These are phyloP conservation scores for Paecilomyces variotii DNA, from an alignment of 2,329 filamentous ascomycete genomes.

Conservation along the genomic window DNA sequence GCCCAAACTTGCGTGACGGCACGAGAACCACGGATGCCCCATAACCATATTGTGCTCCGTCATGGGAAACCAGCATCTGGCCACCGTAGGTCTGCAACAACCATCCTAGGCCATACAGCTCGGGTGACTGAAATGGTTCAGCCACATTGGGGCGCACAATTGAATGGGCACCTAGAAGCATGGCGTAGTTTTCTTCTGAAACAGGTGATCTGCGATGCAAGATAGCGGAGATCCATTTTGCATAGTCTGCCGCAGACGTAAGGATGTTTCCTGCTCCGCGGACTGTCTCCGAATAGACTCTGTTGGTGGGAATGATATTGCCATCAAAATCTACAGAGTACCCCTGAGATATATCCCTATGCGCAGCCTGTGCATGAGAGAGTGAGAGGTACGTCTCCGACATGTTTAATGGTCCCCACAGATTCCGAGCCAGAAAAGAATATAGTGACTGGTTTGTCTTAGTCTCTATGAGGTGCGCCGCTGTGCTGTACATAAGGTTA, in stretches of 20 bases:
- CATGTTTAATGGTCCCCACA: slow-evolving; percentile 39
- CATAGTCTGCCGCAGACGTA: slow-evolving; percentile 31
- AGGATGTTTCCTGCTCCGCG: slow-evolving; percentile 14
- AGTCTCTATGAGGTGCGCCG: slow-evolving; percentile 40
- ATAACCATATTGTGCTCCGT: slow-evolving; percentile 7
- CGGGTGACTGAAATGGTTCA: slow-evolving; percentile 1
- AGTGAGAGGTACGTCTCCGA: slow-evolving; percentile 28
- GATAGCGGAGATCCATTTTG: slow-evolving; percentile 44
- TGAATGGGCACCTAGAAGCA: slow-evolving; percentile 3
- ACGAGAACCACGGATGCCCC: slow-evolving; percentile 6
- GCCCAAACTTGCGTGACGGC: slow-evolving; percentile 5
- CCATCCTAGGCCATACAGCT: slow-evolving; percentile 8
- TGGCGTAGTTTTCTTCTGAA: slow-evolving; percentile 5
- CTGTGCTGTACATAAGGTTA: slow-evolving; percentile 46
- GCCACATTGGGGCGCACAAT: not conserved
- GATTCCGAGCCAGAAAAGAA: slow-evolving; percentile 22
- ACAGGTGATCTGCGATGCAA: slow-evolving; percentile 2
- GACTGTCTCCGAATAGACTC: slow-evolving; percentile 3
- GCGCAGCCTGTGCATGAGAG: slow-evolving; percentile 21
- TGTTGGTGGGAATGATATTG: slow-evolving; percentile 5
- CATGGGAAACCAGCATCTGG: slow-evolving; percentile 6
- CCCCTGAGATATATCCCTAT: slow-evolving; percentile 14
- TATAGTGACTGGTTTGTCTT: slow-evolving; percentile 27
- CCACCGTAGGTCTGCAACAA: slow-evolving; percentile 6
- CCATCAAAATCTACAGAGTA: slow-evolving; percentile 13